Evolutionary conservation across 768 basidiomycete species (phyloP).

Genomic region (Lactarius hatsudake): DNA sequence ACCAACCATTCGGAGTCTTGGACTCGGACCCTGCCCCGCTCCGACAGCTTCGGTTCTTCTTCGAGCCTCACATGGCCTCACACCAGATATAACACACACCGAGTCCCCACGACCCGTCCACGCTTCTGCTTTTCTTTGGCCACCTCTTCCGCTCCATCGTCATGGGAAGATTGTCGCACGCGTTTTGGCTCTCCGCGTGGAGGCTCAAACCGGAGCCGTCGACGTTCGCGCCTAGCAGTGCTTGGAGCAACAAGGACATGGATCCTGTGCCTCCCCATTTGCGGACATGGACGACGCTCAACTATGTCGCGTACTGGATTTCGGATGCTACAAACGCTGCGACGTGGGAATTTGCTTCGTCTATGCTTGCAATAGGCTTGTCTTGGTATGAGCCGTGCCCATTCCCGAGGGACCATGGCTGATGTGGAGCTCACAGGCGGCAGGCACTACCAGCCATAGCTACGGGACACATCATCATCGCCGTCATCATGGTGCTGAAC

Average conservation of each 20-base stretch:
- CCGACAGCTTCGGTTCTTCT: neutral
- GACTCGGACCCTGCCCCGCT: too few relatives aligned
- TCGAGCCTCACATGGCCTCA: neutral
- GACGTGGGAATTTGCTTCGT: slow-evolving; percentile 60
- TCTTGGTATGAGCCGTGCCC: slow-evolving; percentile 49
- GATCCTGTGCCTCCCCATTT: slow-evolving; percentile 62
- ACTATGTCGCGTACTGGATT: slow-evolving; percentile 63
- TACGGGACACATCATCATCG: slow-evolving; percentile 69
- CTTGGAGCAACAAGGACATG: slow-evolving; percentile 75
- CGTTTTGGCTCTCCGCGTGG: slow-evolving; percentile 40
- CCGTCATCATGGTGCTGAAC: slow-evolving; percentile 70
- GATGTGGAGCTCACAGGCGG: slow-evolving; percentile 40
- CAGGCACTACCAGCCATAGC: slow-evolving; percentile 70
- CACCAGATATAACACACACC: neutral
- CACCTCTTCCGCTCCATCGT: neutral
- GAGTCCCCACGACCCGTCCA: neutral
- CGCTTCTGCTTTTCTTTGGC: neutral
- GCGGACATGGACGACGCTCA: slow-evolving; percentile 67
- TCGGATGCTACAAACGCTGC: slow-evolving; percentile 33
- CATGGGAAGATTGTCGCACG: slow-evolving; percentile 2
- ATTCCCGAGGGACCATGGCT: neutral
- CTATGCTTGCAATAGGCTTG: slow-evolving; percentile 72
- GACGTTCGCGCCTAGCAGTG: slow-evolving; percentile 54
- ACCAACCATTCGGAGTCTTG: too few relatives aligned
- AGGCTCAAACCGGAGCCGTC: slow-evolving; percentile 50